phyloP scores from a whole-genome alignment of 1,139 yeast genomes.

The Lodderomyces parapsilosis region DNA sequence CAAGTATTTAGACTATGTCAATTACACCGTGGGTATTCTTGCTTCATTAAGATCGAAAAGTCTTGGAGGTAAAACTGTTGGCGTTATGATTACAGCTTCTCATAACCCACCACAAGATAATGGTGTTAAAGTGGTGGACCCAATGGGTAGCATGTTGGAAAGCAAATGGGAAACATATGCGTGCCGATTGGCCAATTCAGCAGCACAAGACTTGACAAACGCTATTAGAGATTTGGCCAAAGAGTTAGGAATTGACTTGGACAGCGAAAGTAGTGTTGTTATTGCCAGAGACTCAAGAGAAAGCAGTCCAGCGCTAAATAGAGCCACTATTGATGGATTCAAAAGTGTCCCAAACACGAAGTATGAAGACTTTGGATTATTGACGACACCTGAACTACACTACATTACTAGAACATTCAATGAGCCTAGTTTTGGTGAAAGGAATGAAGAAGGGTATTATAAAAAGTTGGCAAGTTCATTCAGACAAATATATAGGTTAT shows the following conservation, averaged over 20 bases:
- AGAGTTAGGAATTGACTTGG: slow-evolving; percentile 40
- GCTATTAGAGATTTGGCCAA: slow-evolving; percentile 27
- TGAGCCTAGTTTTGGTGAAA: slow-evolving; percentile 59
- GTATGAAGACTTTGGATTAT: slow-evolving; percentile 59
- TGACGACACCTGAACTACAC: slow-evolving; percentile 95
- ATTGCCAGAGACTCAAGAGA: slow-evolving; percentile 76
- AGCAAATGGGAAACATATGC: slow-evolving; percentile 84
- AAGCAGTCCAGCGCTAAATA: slow-evolving; percentile 67
- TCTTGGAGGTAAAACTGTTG: slow-evolving; percentile 67
- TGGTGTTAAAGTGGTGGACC: slow-evolving; percentile 95
- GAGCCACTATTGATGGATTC: slow-evolving; percentile 69
- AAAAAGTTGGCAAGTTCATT: slow-evolving; percentile 51
- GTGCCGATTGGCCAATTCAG: slow-evolving; percentile 74
- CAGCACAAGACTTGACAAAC: slow-evolving; percentile 34
- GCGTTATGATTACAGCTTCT: slow-evolving; percentile 95
- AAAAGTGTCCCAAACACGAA: slow-evolving; percentile 44
- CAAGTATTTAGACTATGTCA: slow-evolving; percentile 69
- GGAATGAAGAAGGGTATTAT: slow-evolving; percentile 72
- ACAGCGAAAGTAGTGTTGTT: slow-evolving; percentile 38
- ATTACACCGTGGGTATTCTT: slow-evolving; percentile 78
- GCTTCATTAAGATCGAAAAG: slow-evolving; percentile 80
- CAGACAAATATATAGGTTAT: slow-evolving; percentile 27
- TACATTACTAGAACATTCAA: slow-evolving; percentile 76
- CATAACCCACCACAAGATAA: slow-evolving; percentile 95
- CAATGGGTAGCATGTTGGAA: slow-evolving; percentile 89